Evolutionary conservation across 208 protist species (phyloP), one percentile per base, ranked within the genome.

Genomic region (Crithidia expoeki): DNA sequence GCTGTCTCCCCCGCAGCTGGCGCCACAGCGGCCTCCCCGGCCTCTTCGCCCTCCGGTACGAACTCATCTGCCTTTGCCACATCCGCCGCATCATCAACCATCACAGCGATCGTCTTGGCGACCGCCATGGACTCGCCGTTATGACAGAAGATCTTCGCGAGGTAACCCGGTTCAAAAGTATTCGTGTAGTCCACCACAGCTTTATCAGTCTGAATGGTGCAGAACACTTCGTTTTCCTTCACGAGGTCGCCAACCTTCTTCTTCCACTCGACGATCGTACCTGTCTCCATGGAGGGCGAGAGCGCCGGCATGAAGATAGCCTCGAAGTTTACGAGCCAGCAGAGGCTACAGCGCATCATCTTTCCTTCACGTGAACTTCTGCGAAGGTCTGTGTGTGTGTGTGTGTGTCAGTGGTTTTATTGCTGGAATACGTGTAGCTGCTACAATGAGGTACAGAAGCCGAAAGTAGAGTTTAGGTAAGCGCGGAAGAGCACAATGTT

Each of bases 141-240:
- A 36, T 83, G 51, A 38, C 89, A 77, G 36, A 98, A 89, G 60
- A 99, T 97, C 81, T 98, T 98, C 10, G 97, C 98, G 19, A 99
- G 73, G 73, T 97, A 97, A 66, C 97, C 98, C 4, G 71, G 57
- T 28, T 98, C 96, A 36, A 98, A 98, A 32, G 81, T 85, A 67
- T 92, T 90, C 51, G 98, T 98, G 76, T 98, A 98, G 79, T 98
- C 97, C 68, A 99, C 93, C 0, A 98, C 96, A 16, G 98, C 97
- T 89, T 99, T 99, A 85, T 99, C 98, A 4, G 98, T 99, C 87
- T 99, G 96, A 33, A 98, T 87, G 27, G 94, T 88, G 72, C 85
- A 93, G 74, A 98, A 85, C 28, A 98, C 84, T n/a, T 99, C 97
- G 46, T 94, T 96, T 58, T 94, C 84, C 47, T 93, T 89, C 44